Evolutionary conservation across 768 basidiomycete species (phyloP).

Genomic region (Psilocybe tampanensis): DNA sequence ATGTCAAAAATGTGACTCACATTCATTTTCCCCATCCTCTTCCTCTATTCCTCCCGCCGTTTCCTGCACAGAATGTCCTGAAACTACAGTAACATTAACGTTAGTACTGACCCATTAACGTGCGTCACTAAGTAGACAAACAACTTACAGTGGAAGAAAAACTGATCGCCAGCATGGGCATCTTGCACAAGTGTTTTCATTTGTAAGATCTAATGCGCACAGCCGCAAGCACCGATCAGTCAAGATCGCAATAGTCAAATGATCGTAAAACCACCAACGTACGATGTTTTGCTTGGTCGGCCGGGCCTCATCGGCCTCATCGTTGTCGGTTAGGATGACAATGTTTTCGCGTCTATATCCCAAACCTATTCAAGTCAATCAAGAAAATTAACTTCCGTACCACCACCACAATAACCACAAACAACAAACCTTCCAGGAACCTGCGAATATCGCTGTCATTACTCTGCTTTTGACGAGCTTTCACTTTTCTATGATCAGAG

Average conservation of each 20-base stretch:
- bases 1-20: no score
- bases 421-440: no score
- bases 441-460: no score
- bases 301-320: background rate
- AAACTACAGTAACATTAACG: constrained; percentile 28
- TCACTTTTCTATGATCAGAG: no score
- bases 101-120: background rate
- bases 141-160: constrained; percentile 58
- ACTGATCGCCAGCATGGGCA: constrained; percentile 46
- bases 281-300: background rate
- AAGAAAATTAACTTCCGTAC: no score
- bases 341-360: background rate
- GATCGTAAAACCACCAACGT: background rate
- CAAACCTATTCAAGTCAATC: no score
- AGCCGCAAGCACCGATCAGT: background rate
- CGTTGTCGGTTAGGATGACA: background rate
- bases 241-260: background rate
- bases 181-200: constrained; percentile 37
- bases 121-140: background rate
- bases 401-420: no score
- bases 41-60: constrained; percentile 40
- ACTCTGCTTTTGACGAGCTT: no score
- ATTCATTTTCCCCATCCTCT: constrained; percentile 54
- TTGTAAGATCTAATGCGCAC: background rate
- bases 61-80: constrained; percentile 52